Evolutionary conservation across 106 monocot genomes (phyloP).

Genomic region (Allium sativum): DNA sequence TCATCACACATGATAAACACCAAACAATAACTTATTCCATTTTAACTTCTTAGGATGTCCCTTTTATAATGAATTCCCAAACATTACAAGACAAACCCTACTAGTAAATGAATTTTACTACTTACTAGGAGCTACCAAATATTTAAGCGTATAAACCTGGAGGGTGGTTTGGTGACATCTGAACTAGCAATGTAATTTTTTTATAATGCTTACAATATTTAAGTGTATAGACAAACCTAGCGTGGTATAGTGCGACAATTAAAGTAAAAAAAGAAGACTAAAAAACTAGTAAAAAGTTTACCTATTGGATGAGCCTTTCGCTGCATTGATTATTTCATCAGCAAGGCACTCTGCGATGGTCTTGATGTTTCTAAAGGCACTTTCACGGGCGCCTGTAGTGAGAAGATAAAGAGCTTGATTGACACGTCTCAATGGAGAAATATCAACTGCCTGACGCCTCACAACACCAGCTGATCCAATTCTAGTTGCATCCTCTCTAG

Average conservation of each 20-base stretch:
- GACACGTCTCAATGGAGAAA: constrained; percentile 47
- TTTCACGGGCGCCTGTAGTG: constrained; percentile 46
- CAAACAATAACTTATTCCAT: no score
- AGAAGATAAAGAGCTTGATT: constrained; percentile 53
- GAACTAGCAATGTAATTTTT: no score
- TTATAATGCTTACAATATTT: no score
- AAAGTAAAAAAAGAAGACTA: not conserved
- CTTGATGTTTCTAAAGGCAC: constrained; percentile 50
- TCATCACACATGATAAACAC: no score
- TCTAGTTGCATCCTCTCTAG: constrained; percentile 53
- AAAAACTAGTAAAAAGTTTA: not conserved
- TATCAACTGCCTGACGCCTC: constrained; percentile 53
- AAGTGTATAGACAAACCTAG: not conserved
- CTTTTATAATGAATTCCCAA: no score
- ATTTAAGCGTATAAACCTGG: no score
- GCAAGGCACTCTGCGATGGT: constrained; percentile 55
- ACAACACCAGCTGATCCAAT: constrained; percentile 67
- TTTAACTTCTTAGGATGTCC: no score
- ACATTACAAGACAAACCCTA: no score
- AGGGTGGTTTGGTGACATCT: no score
- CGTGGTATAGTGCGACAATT: no score
- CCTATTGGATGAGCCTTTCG: constrained; percentile 56
- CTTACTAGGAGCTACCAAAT: no score
- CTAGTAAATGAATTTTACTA: no score
- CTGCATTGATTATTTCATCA: constrained; percentile 49